A percentile compares a stretch with the other conserved stretches of the same genome.
phyloP scores from a whole-genome alignment of 257 asterid species.

The Cinchona pubescens region DNA sequence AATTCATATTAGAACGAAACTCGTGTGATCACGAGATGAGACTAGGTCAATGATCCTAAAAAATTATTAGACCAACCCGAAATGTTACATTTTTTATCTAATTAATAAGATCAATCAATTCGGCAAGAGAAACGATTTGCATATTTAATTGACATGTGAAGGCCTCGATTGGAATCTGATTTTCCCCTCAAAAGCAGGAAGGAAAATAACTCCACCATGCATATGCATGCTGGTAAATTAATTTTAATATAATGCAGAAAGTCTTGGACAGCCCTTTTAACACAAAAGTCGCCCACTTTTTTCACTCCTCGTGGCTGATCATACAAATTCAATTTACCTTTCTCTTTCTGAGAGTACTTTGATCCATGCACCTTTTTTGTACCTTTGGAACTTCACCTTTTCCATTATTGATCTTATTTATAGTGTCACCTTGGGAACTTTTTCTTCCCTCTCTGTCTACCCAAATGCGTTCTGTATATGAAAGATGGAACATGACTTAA shows the following conservation, averaged over 20 bases:
- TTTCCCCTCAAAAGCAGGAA: conserved; percentile 71
- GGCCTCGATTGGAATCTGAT: conserved; percentile 44
- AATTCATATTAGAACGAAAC: too few species aligned
- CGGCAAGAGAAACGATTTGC: not conserved
- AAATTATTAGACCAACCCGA: too few species aligned
- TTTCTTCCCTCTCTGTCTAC: not conserved
- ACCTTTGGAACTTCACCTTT: conserved; percentile 51
- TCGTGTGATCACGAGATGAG: too few species aligned
- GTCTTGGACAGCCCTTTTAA: conserved; percentile 99
- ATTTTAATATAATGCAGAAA: conserved; percentile 48
- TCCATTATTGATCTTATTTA: conserved; percentile 25
- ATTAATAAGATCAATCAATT: not conserved
- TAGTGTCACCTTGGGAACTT: conserved; percentile 3
- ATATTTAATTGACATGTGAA: conserved; percentile 25
- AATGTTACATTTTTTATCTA: not conserved
- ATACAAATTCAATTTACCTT: conserved; percentile 18
- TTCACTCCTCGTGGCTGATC: conserved; percentile 57
- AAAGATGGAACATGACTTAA: conserved; percentile 11
- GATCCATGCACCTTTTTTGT: conserved; percentile 49
- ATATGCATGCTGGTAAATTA: conserved; percentile 35
- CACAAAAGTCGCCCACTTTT: conserved; percentile 72
- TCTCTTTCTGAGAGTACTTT: conserved; percentile 43
- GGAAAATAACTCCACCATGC: conserved; percentile 42
- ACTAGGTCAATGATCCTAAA: too few species aligned
- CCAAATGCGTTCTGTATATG: not conserved